Evolutionary conservation across 352 stramenopile genomes (phyloP), one percentile per base, ranked within the genome.

Genomic region (Globisporangium radiosum): DNA sequence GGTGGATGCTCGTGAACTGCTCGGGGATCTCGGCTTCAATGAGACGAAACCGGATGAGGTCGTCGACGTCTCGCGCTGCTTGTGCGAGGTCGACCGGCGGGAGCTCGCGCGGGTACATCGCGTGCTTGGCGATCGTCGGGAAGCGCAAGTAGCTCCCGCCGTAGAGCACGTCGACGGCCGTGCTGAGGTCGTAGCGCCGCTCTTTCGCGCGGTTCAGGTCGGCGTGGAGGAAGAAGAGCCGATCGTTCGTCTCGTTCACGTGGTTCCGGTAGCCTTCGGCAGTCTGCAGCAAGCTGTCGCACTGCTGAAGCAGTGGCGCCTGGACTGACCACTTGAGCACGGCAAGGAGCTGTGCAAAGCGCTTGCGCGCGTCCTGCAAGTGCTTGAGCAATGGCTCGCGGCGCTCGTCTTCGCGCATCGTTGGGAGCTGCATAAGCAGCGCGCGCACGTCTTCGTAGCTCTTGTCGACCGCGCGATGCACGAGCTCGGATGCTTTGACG

Each of bases 291-390:
- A 94, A 52, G 39, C 67, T 66, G 45, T 88, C 73, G 64, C 85
- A 92, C 60, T 91, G 79, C 66, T 85, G 70, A 25, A 91, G 66
- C 56, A 94, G 64, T 48, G 85, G 81, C 56, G 81, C 81, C 62
- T 94, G 85, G 42, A 89, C 80, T n/a, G 85, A 94, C 85, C 85
- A 94, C 63, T 91, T 90, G 47, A 91, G 74, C 61, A 94, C 72
- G 7, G 81, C 81, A 15, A 94, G 54, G 2, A 94, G 63, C 69
- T 92, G 83, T 25, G 82, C 76, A 54, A 94, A 94, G 33, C 79
- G 81, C 59, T 81, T 84, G 47, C 82, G 72, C 6, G 81, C 68
- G 47, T 73, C 76, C 59, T 80, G 65, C 13, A 94, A 52, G 59
- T 92, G 76, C 50, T 68, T 68, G 56, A 92, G 65, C 55, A 91